Base-by-base conservation (phyloP, 257 asterid species). In the Schizonepeta tenuifolia region DNA sequence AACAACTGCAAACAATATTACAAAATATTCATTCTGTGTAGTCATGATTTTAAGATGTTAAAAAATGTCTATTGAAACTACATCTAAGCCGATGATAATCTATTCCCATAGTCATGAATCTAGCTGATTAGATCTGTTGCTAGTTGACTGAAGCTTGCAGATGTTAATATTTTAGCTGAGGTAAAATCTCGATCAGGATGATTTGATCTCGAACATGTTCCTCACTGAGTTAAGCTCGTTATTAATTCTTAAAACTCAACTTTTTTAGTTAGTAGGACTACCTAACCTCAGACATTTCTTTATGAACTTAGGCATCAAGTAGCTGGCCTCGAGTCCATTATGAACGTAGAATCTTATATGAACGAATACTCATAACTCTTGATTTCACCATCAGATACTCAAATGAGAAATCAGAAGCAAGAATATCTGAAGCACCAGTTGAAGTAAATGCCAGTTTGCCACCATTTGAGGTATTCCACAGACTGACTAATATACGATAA, bases 371-470 rank as follows among this genome's bases (percentile, higher is more conserved):
- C 2, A 31, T 46, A 67, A 50, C 26, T 46, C 50, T 12, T 57
- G 20, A 50, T 70, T 57, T 17, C 7, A 31, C 36, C 5, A 12
- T 51, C 63, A 92, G 96, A 71, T 88, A 85, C 78, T 90, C 96
- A 6, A 92, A 92, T 36, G 98, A 90, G 88, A 92, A 92, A 82
- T 92, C 96, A 1, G 96, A 92, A 82, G 87, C 92, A n/a, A 83
- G 94, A 80, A 76, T 74, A 54, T 73, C 90, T 1, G 97, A 89
- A 77, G 81, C 11, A 26, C 76, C 86, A 7, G 82, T 59, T 9
- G 96, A 88, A 79, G 90, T 70, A 65, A 82, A 65, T 57, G 28
- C 74, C 44, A 74, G 65, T 72, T 65, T 78, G 47, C 40, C 85
- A 50, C 69, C 85, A 70, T 67, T 81, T 14, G 82, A 87, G 90